These are phyloP conservation scores for Cadophora gregata DNA, from an alignment of 2,329 filamentous ascomycete species.

Conservation along the genomic window DNA sequence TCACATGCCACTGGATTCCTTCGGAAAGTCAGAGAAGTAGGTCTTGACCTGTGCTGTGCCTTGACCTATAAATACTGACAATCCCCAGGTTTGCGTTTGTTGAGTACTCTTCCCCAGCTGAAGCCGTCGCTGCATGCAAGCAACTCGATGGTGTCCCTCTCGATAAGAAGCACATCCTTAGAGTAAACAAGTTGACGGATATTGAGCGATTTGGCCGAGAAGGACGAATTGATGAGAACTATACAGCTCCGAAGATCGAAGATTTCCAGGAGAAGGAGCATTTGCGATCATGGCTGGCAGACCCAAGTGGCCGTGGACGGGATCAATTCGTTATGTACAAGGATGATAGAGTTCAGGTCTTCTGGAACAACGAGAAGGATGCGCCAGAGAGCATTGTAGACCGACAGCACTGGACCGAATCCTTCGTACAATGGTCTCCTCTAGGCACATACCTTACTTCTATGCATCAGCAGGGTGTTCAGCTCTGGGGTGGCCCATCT, in stretches of 20 bases:
- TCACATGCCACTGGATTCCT: constrained; percentile 91
- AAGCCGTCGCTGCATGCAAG: constrained; percentile 88
- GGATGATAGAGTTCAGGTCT: constrained; percentile 89
- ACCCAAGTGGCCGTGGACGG: constrained; percentile 77
- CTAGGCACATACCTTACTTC: constrained; percentile 93
- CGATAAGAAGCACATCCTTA: constrained; percentile 95
- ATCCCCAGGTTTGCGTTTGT: constrained; percentile 86
- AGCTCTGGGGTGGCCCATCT: constrained; percentile 90
- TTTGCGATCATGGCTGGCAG: constrained; percentile 89
- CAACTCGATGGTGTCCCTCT: constrained; percentile 85
- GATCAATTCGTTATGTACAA: constrained; percentile 97
- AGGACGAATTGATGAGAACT: constrained; percentile 91
- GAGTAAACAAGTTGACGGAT: constrained; percentile 97
- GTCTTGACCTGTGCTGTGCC: constrained; percentile 41
- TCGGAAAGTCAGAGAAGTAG: constrained; percentile 86
- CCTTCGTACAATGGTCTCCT: constrained; percentile 97
- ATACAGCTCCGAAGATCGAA: constrained; percentile 80
- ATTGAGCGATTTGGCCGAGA: constrained; percentile 96
- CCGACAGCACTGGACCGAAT: constrained; percentile 95
- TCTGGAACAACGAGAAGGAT: constrained; percentile 98
- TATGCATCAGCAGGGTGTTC: constrained; percentile 93
- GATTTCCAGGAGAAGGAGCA: constrained; percentile 93
- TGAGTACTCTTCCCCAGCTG: constrained; percentile 89
- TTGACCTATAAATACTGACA: constrained; percentile 30
- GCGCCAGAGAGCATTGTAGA: constrained; percentile 87